Evolutionary conservation across 2,329 filamentous ascomycete genomes (phyloP), one percentile per base, ranked within the genome.

Genomic region (Paraphaeosphaeria sporulosa): DNA sequence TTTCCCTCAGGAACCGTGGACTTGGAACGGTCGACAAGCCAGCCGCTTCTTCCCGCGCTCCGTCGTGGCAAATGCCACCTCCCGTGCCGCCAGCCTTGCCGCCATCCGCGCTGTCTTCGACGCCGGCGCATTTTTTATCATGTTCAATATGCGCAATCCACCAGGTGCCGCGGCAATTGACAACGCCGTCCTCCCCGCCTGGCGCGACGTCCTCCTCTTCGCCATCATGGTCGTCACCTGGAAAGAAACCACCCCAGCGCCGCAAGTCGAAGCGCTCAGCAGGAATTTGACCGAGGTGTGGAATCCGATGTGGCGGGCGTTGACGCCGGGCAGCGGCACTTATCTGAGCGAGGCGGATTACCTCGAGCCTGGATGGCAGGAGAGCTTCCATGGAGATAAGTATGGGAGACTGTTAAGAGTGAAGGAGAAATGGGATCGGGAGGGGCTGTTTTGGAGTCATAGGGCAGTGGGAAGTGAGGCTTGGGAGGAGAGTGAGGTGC

Each of bases 381-480:
- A 69, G 7, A 73, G 78, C 25, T 84, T 30, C 27, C 27, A 83
- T 60, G 81, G 81, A 0, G 50, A 66, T 15, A 65, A 62, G 13
- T 83, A 80, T 46, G 53, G 72, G 43, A 60, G 63, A 19, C 69
- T 61, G 27, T 57, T 72, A 54, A 25, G 27, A 2, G 48, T 71
- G 17, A 62, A 66, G 38, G 59, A 62, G 30, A 69, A 67, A 48
- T 69, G 69, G 32, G 70, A 72, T 47, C 70, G 68, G 0, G 53
- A 44, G 4, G 32, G 60, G 27, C 59, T 72, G 1, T 72, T 72
- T 42, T 64, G 69, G 59, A 70, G 27, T 30, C 27, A 8, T 4
- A 8, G 8, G 27, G 27, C 27, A 8, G 27, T 30, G 4, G 27
- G 27, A 8, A 30, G 27, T 30, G 27, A 30, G 27, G 27, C 27